These are phyloP conservation scores for Penicillium simplicissimum DNA, from an alignment of 495 filamentous ascomycete genomes.

Conservation along the genomic window DNA sequence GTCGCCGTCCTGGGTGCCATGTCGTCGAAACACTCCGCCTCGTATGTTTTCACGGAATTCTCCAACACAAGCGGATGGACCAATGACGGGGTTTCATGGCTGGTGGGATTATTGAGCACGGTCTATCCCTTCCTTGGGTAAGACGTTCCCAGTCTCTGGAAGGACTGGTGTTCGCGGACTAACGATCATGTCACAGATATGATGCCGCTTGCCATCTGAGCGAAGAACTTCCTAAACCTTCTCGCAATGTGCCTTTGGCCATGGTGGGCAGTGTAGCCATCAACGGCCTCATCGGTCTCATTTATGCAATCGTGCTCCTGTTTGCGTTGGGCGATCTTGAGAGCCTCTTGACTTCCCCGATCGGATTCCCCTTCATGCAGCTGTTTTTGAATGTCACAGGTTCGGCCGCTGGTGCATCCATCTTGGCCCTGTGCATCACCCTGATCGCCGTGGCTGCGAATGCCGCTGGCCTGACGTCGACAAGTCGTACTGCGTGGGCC, in stretches of 20 bases:
- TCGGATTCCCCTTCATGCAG: slow-evolving; percentile 50
- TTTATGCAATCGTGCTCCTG: slow-evolving; percentile 44
- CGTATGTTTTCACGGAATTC: slow-evolving; percentile 24
- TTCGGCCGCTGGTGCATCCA: slow-evolving; percentile 38
- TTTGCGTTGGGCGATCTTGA: slow-evolving; percentile 46
- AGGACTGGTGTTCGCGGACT: background rate
- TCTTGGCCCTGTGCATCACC: slow-evolving; percentile 23
- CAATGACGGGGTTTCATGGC: slow-evolving; percentile 27
- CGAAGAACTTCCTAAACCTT: slow-evolving; percentile 34
- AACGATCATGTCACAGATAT: slow-evolving; percentile 15
- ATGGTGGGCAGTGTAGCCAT: slow-evolving; percentile 45
- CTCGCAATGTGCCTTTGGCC: slow-evolving; percentile 39
- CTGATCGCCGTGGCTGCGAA: slow-evolving; percentile 25
- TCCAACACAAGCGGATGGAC: slow-evolving; percentile 29
- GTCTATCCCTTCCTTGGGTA: slow-evolving; percentile 30
- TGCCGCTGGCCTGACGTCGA: slow-evolving; percentile 25
- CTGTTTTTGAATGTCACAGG: slow-evolving; percentile 40
- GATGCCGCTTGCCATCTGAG: slow-evolving; percentile 36
- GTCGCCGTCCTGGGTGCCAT: slow-evolving; percentile 22
- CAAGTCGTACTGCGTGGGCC: slow-evolving; percentile 29
- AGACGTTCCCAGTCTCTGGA: background rate
- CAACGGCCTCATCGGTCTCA: slow-evolving; percentile 45
- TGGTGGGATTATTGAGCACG: slow-evolving; percentile 26
- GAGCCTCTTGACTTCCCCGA: slow-evolving; percentile 28
- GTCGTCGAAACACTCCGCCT: slow-evolving; percentile 22